These are phyloP conservation scores for Clonostachys chloroleuca DNA, from an alignment of 2,329 filamentous ascomycete species.

Conservation along the genomic window DNA sequence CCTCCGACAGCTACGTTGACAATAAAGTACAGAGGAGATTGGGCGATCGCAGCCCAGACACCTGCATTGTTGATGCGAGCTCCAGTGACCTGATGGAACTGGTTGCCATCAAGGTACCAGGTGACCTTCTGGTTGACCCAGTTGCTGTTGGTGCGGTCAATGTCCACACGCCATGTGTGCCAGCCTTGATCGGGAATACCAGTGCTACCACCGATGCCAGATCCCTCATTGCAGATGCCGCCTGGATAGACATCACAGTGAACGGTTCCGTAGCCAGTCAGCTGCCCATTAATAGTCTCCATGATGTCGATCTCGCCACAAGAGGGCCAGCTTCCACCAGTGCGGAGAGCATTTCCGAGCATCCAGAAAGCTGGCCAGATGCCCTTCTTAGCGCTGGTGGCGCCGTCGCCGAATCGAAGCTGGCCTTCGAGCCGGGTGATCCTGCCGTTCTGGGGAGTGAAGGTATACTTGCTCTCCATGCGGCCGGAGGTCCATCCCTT, in stretches of 20 bases:
- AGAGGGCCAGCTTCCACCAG: slow-evolving; percentile 42
- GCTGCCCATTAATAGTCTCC: slow-evolving; percentile 47
- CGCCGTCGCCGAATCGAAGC: slow-evolving; percentile 40
- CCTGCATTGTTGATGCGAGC: slow-evolving; percentile 33
- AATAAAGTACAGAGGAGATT: slow-evolving; percentile 45
- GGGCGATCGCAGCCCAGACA: slow-evolving; percentile 44
- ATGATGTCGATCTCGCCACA: slow-evolving; percentile 56
- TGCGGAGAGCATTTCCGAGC: slow-evolving; percentile 42
- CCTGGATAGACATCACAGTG: slow-evolving; percentile 43
- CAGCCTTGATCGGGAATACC: slow-evolving; percentile 32
- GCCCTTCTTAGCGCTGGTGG: slow-evolving; percentile 38
- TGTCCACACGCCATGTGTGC: slow-evolving; percentile 44
- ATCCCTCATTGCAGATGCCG: slow-evolving; percentile 47
- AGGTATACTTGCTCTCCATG: slow-evolving; percentile 42
- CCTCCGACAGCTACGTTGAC: slow-evolving; percentile 54
- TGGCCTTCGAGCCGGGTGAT: slow-evolving; percentile 39
- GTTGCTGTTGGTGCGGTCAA: slow-evolving; percentile 40
- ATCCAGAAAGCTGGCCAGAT: slow-evolving; percentile 59
- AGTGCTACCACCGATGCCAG: slow-evolving; percentile 29
- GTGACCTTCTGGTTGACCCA: slow-evolving; percentile 44
- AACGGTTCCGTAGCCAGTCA: slow-evolving; percentile 40
- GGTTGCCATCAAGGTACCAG: slow-evolving; percentile 41
- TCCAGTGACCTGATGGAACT: slow-evolving; percentile 38
- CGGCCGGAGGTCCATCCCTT: slow-evolving; percentile 49
- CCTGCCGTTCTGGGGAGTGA: slow-evolving; percentile 39